Base-by-base conservation (phyloP, 1,139 yeast species). In the Scheffersomyces titani region DNA sequence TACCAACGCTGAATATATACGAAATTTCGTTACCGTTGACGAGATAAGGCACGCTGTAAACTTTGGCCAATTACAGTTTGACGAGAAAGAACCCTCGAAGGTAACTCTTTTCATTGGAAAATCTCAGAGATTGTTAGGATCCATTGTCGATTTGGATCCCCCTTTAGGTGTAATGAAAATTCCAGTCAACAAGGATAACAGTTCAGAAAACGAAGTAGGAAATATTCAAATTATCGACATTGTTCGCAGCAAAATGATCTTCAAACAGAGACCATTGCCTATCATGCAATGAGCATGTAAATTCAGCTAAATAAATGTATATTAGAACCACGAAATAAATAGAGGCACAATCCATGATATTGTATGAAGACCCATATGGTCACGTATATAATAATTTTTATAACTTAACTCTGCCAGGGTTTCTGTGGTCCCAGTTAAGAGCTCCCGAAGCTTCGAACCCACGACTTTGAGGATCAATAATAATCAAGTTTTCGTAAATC, bases 231-330 rank as follows among this genome's bases (percentile, higher is more conserved):
- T 88, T 64, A 71, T 85, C n/a, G 93, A 88, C 68, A 71, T 89
- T 1, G 78, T 89, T 7, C 72, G 71, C 47, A 79, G 81, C 56
- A 87, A 87, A 65, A 69, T 88, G 20, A 76, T 87, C 6, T 89
- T 89, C 65, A 83, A 80, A 55, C 82, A 84, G 47, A 76, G 94
- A 59, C 93, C 94, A 0, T 73, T 89, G 56, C 94, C 94, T 3
- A 86, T 89, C 54, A 88, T 88, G 92, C 88, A 69, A 73, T 18
- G 7, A n/a, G 20, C 11, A 18, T 6, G 3, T 46, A 46, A 11
- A 3, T 16, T 46, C 48, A 18, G 48, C 40, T 30, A 30, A 30
- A 7, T 22, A 19, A 30, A 21, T 7, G 48, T 19, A 36, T 30
- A 63, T 63, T 55, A 55, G 7, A 52, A 47, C 13, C 48, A 40